Evolutionary conservation across 1,284 basidiomycete genomes (phyloP), one percentile per base, ranked within the genome.

Genomic region (Microbotryum intermedium): DNA sequence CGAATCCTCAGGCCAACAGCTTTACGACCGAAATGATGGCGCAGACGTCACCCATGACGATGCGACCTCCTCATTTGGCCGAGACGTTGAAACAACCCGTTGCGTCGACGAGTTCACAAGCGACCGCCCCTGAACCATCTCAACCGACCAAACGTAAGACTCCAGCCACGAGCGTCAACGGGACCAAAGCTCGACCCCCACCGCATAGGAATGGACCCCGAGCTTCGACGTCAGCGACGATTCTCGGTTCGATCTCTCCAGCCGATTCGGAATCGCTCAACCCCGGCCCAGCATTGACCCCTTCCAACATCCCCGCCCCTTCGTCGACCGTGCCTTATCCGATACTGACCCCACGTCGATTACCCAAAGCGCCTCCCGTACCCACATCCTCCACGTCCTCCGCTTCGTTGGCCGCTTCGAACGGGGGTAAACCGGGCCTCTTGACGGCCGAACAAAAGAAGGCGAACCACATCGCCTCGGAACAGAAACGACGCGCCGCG

Each of bases 401-500:
- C 23, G 23, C 58, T 46, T 28, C 50, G 4, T 10, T 50, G 2
- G 16, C 55, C 50, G 6, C 46, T 21, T 28, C 23, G 7, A 23
- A 20, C 43, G 25, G 2, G 2, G 45, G 18, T 18, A 59, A 63
- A 6, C 23, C 53, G 4, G 47, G 79, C 0, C 76, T 89, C 10
- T 79, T 92, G 25, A 86, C 87, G 10, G 85, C 84, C 10, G 88
- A 87, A 0, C 89, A 92, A 73, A 92, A 92, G 74, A 83, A 90
- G 29, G 82, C 90, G n/a, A 92, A 92, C 73, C 89, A 92, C 76
- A 92, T 92, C 77, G 85, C 90, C 79, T 89, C 86, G 13, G 89
- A 92, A 76, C 90, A 92, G 75, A 90, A 90, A 74, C 84, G 89
- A 3, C 82, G 89, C 3, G 90, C 90, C 64, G 87, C 88, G 51